Conservation (phyloP, 148 eudicot genomes). For the Persicaria tinctoria region DNA sequence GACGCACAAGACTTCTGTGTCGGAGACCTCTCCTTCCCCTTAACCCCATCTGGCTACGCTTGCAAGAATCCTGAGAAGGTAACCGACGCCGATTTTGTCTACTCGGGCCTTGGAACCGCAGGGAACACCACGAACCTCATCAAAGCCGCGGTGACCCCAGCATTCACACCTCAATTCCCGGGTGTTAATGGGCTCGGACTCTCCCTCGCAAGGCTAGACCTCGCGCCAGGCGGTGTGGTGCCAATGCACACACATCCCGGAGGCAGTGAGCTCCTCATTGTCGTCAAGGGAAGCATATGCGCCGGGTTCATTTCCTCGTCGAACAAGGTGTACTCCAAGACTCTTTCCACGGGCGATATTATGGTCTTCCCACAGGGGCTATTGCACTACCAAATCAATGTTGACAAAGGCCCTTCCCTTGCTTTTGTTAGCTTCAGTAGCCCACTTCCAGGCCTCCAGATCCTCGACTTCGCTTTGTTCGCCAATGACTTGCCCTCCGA, state of each 20-base stretch:
- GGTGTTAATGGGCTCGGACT: constrained; percentile 71
- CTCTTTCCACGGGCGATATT: constrained; percentile 50
- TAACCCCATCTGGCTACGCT: constrained; percentile 60
- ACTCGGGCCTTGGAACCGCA: constrained; percentile 36
- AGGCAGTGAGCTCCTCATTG: constrained; percentile 45
- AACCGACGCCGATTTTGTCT: constrained; percentile 47
- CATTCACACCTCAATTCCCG: constrained; percentile 60
- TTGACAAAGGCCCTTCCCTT: constrained; percentile 32
- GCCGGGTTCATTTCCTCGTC: constrained; percentile 62
- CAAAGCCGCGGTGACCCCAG: constrained; percentile 73
- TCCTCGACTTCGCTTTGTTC: constrained; percentile 59
- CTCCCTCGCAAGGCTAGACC: constrained; percentile 63
- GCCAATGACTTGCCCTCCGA: constrained; percentile 51
- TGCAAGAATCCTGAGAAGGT: constrained; percentile 46
- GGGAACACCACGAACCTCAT: constrained; percentile 71
- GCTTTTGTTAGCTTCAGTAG: constrained; percentile 57
- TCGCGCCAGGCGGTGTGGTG: constrained; percentile 61
- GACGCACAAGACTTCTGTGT: constrained; percentile 63
- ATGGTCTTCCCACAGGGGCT: constrained; percentile 90
- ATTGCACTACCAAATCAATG: constrained; percentile 69
- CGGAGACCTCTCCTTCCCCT: constrained; percentile 36
- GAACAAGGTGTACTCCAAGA: constrained; percentile 43
- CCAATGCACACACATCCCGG: constrained; percentile 90
- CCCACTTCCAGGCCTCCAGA: constrained; percentile 72
- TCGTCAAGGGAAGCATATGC: constrained; percentile 42